Base-by-base conservation (phyloP, 768 basidiomycete species). In the Butyriboletus loyo region DNA sequence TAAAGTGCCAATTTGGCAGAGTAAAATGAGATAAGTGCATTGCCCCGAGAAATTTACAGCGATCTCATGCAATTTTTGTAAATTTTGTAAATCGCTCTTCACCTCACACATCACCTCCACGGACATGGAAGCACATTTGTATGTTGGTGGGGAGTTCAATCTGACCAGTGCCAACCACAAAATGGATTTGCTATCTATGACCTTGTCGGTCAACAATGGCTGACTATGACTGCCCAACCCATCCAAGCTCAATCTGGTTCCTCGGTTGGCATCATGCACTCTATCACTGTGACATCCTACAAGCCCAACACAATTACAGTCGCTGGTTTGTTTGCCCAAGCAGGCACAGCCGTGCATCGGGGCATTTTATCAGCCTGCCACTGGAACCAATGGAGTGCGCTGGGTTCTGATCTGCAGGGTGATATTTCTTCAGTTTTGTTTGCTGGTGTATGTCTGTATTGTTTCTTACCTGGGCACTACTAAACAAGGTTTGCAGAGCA, bases 61-160 rank as follows among this genome's bases (percentile, higher is more conserved):
- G n/a, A n/a, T n/a, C n/a, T n/a, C n/a, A n/a, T n/a, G n/a, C n/a
- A n/a, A n/a, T n/a, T n/a, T n/a, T n/a, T n/a, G n/a, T n/a, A n/a
- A n/a, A n/a, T n/a, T n/a, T n/a, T n/a, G n/a, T n/a, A n/a, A n/a
- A n/a, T n/a, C n/a, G n/a, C n/a, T n/a, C n/a, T n/a, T n/a, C n/a
- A n/a, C n/a, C n/a, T n/a, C n/a, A n/a, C n/a, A n/a, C n/a, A n/a
- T n/a, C n/a, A n/a, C n/a, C n/a, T n/a, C n/a, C n/a, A n/a, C n/a
- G 14, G 77, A 85, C 38, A 32, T 53, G 2, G 80, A 75, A n/a
- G 73, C 85, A 49, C 72, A 73, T 31, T 74, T 96, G 11, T 96
- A 84, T 66, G 76, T 97, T 35, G 96, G 93, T 0, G 96, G 96
- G 38, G 79, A 90, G 64, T 96, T 92, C 64, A 84, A 80, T 17